Evolutionary conservation across 495 filamentous ascomycete genomes (phyloP).

Genomic region (Daldinia loculata): DNA sequence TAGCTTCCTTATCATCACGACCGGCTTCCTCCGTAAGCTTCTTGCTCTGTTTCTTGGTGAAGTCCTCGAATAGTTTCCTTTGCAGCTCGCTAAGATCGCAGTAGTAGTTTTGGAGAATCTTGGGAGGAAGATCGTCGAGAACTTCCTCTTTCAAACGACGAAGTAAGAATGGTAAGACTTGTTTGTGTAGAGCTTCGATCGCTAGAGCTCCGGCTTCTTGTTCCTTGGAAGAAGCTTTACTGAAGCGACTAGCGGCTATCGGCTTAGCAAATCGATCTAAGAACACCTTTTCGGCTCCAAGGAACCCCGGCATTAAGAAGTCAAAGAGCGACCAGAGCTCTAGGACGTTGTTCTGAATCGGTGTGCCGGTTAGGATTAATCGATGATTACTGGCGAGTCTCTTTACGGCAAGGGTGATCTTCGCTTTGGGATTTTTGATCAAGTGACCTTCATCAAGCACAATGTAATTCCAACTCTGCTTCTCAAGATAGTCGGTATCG

Average conservation of each 20-base stretch:
- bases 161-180: slow-evolving; percentile 95
- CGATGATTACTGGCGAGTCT: slow-evolving; percentile 87
- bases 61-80: slow-evolving; percentile 94
- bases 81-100: slow-evolving; percentile 97
- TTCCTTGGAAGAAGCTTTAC: slow-evolving; percentile 97
- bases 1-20: slow-evolving; percentile 83
- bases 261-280: slow-evolving; percentile 96
- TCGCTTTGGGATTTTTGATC: slow-evolving; percentile 97
- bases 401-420: slow-evolving; percentile 92
- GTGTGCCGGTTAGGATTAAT: slow-evolving; percentile 93
- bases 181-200: slow-evolving; percentile 96
- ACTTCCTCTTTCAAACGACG: slow-evolving; percentile 98
- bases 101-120: slow-evolving; percentile 99
- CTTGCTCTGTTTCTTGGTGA: slow-evolving; percentile 90
- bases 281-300: slow-evolving; percentile 98
- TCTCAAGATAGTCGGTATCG: slow-evolving; percentile 82
- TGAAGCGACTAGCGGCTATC: slow-evolving; percentile 91
- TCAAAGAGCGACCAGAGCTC: slow-evolving; percentile 99
- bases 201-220: slow-evolving; percentile 96
- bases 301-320: slow-evolving; percentile 98
- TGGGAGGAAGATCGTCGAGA: slow-evolving; percentile 92
- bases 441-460: slow-evolving; percentile 97
- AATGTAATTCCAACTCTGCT: slow-evolving; percentile 94
- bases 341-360: slow-evolving; percentile 97
- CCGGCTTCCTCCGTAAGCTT: slow-evolving; percentile 80